A percentile compares a stretch with the other conserved stretches of the same genome.
These are phyloP conservation scores for Colletotrichum trifolii DNA, from an alignment of 2,329 filamentous ascomycete genomes.

Conservation along the genomic window DNA sequence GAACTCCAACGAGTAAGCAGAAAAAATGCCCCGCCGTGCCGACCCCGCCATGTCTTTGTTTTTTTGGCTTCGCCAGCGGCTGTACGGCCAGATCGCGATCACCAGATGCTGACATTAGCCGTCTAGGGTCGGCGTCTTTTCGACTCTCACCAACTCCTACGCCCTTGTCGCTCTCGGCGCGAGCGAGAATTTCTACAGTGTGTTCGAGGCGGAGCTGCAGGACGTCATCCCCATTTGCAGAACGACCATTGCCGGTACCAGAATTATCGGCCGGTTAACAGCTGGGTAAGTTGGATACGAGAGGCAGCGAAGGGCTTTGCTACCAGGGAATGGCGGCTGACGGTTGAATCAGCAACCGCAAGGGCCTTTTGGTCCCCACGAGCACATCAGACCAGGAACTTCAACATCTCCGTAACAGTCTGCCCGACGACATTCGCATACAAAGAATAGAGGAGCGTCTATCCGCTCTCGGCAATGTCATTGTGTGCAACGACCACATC, in stretches of 20 bases:
- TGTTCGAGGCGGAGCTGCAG: constrained; percentile 97
- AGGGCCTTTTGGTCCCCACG: constrained; percentile 95
- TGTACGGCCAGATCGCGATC: constrained; percentile 17
- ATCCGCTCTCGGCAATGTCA: constrained; percentile 95
- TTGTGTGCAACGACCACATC: constrained; percentile 96
- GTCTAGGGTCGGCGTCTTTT: constrained; percentile 90
- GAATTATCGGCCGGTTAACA: constrained; percentile 95
- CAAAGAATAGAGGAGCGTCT: constrained; percentile 98
- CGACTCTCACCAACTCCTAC: constrained; percentile 97
- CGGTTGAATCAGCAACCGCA: constrained; percentile 77
- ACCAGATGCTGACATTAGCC: constrained; percentile 37
- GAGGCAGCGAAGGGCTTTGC: too few relatives aligned
- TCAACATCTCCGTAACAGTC: constrained; percentile 93
- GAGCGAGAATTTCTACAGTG: constrained; percentile 99
- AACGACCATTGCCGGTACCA: constrained; percentile 94
- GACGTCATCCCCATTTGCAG: constrained; percentile 97
- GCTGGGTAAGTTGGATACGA: constrained; percentile 71
- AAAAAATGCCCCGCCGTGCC: constrained; percentile 40
- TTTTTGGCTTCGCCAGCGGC: constrained; percentile 1
- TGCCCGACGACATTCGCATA: constrained; percentile 92
- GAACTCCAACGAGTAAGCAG: constrained; percentile 86
- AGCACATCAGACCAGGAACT: constrained; percentile 98
- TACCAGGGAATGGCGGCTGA: constrained; percentile 27
- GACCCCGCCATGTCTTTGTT: constrained; percentile 38
- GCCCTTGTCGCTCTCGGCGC: constrained; percentile 93